Conservation (phyloP, 2,329 filamentous ascomycete species). For the Lasiodiplodia sp. region DNA sequence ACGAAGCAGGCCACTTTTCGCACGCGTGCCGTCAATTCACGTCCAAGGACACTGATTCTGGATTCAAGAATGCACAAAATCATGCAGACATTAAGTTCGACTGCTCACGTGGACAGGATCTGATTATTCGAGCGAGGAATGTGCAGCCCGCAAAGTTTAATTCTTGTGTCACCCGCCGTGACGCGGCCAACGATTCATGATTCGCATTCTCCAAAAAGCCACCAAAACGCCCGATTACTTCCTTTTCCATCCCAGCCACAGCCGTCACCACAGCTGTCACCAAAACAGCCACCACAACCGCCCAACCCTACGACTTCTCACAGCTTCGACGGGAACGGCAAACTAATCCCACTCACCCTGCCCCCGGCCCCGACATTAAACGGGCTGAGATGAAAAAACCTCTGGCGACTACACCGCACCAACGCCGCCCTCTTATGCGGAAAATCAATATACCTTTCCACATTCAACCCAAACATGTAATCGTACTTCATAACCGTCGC, state of each 20-base stretch:
- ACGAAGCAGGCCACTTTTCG: too few relatives aligned
- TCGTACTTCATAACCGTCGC: conserved; percentile 76
- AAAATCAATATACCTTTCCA: conserved; percentile 76
- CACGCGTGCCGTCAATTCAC: too few relatives aligned
- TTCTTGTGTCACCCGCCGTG: too few relatives aligned
- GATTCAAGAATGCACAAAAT: too few relatives aligned
- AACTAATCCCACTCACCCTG: background rate
- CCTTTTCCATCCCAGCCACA: background rate
- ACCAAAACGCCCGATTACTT: background rate
- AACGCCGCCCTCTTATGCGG: conserved; percentile 75
- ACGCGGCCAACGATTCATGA: background rate
- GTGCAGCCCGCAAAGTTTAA: too few relatives aligned
- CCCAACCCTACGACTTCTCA: background rate
- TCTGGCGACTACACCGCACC: conserved; percentile 68
- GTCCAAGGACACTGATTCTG: too few relatives aligned
- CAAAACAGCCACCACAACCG: background rate
- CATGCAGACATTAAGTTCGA: too few relatives aligned
- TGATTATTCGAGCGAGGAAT: too few relatives aligned
- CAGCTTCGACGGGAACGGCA: conserved; percentile 12
- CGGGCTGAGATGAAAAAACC: conserved; percentile 74
- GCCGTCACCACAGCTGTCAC: background rate
- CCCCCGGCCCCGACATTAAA: conserved; percentile 41
- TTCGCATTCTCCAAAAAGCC: background rate
- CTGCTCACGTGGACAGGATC: too few relatives aligned
- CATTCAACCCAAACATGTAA: conserved; percentile 73